A percentile compares a stretch with the other conserved stretches of the same genome.
phyloP scores from a whole-genome alignment of 2,329 filamentous ascomycete genomes.

The Arthrobotrys musiformis region DNA sequence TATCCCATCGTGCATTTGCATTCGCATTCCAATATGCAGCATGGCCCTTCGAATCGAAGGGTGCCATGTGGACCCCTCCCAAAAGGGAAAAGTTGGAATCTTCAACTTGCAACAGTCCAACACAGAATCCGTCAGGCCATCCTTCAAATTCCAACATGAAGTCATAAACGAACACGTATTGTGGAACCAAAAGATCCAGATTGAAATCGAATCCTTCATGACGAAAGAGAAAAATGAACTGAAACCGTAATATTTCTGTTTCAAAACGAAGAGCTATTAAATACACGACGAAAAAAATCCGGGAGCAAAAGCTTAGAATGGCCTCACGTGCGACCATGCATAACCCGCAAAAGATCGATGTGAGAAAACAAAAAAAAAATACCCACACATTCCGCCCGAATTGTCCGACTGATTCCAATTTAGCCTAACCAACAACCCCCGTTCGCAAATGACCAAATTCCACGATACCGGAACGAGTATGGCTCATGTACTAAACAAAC shows the following conservation, averaged over 20 bases:
- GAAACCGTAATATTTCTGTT: constrained; percentile 5
- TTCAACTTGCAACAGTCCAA: constrained; percentile 7
- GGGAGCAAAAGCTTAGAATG: neutral
- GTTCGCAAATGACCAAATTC: constrained; percentile 17
- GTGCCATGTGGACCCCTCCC: constrained; percentile 13
- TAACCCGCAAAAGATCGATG: neutral
- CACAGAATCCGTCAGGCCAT: constrained; percentile 14
- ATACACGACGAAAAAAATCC: neutral
- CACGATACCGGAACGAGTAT: constrained; percentile 22
- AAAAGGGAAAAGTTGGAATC: neutral
- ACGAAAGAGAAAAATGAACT: neutral
- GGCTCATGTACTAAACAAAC: neutral
- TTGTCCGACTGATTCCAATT: constrained; percentile 18
- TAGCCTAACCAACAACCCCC: constrained; percentile 15
- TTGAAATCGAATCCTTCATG: neutral
- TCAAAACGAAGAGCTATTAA: neutral
- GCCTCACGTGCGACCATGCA: neutral
- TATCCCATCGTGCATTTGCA: too few relatives aligned
- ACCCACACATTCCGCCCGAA: constrained; percentile 20
- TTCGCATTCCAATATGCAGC: neutral
- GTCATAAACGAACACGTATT: constrained; percentile 14
- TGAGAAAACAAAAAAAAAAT: neutral
- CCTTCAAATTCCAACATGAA: neutral
- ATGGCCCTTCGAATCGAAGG: neutral
- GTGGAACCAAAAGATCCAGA: neutral